Evolutionary conservation across 192 early-diverging fungal genomes (phyloP).

Genomic region (Backusella macrospora): DNA sequence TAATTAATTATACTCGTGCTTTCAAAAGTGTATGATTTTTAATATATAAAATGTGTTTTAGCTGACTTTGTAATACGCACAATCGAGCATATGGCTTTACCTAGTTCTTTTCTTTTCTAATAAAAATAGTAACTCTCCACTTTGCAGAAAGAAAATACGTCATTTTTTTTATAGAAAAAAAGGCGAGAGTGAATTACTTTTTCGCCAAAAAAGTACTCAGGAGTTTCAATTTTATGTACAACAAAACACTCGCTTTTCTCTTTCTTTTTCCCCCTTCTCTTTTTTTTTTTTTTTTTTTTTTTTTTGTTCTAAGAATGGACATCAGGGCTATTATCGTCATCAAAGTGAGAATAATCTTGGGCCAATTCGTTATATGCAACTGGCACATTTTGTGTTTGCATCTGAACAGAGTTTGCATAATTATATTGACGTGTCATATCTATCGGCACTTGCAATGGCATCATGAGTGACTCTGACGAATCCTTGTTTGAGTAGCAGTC

Average conservation of each 20-base stretch:
- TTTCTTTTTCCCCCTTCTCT: neutral
- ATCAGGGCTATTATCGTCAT: neutral
- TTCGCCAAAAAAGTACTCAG: neutral
- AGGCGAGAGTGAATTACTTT: neutral
- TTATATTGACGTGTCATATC: neutral
- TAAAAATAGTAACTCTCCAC: constrained; percentile 8
- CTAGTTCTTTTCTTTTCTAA: too few relatives aligned
- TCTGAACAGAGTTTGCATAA: neutral
- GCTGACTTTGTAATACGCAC: too few relatives aligned
- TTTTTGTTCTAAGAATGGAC: neutral
- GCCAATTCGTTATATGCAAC: constrained; percentile 5
- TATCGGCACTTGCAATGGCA: neutral
- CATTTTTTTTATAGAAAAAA: neutral
- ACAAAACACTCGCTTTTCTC: neutral
- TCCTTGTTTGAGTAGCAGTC: neutral
- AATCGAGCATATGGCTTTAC: too few relatives aligned
- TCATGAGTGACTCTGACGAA: neutral
- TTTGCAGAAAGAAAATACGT: neutral
- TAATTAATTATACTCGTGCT: too few relatives aligned
- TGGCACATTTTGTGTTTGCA: neutral
- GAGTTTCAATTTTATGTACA: neutral
- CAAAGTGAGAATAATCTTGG: neutral
- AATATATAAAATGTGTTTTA: too few relatives aligned
- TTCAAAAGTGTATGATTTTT: too few relatives aligned
- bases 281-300: neutral